phyloP scores from a whole-genome alignment of 1,139 yeast species.

The Zygosaccharomyces sapae region DNA sequence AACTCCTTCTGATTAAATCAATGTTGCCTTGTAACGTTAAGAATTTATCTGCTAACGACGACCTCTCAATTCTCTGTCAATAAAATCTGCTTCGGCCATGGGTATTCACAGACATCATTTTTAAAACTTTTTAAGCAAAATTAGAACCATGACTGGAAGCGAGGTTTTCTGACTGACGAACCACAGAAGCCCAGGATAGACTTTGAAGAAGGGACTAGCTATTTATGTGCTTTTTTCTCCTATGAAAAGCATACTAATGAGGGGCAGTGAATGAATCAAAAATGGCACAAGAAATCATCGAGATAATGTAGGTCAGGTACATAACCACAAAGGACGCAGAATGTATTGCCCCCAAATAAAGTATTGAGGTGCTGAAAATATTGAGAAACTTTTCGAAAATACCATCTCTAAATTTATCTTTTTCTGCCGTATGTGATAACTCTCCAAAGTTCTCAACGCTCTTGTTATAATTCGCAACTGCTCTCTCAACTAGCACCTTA shows the following conservation, averaged over 20 bases:
- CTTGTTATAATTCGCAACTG: too few relatives aligned
- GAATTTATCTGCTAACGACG: background rate
- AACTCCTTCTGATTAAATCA: background rate
- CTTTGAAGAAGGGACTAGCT: background rate
- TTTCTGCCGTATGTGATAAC: too few relatives aligned
- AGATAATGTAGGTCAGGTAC: background rate
- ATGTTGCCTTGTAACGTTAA: background rate
- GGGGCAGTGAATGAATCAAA: background rate
- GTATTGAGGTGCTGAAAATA: background rate
- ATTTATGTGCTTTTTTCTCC: background rate
- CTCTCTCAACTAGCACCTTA: too few relatives aligned
- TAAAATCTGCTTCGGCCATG: background rate
- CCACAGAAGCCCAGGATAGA: background rate
- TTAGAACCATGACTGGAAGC: background rate
- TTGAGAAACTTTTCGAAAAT: too few relatives aligned
- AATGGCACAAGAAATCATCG: background rate
- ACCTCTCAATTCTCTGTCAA: background rate
- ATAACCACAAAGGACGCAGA: background rate
- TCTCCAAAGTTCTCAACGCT: too few relatives aligned
- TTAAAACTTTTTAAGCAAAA: background rate
- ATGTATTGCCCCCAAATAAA: background rate
- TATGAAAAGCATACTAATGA: background rate
- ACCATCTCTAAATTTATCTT: too few relatives aligned
- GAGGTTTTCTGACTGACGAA: background rate
- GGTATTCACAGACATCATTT: background rate